Evolutionary conservation across 1,139 yeast species (phyloP), one percentile per base, ranked within the genome.

Genomic region (Arxiozyma heterogenica): DNA sequence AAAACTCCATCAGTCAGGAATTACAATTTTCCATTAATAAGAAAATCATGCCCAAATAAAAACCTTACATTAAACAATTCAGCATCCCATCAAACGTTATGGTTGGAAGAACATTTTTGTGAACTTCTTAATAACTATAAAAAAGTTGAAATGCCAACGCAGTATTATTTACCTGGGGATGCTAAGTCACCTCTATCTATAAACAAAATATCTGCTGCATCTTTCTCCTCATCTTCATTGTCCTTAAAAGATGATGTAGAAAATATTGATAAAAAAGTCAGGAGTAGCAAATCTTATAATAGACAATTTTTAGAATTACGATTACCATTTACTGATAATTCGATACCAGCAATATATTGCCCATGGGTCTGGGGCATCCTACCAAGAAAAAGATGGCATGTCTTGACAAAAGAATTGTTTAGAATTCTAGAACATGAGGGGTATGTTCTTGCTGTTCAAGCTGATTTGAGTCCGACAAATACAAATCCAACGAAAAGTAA

Each of bases 401-500:
- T 59, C 12, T 50, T 67, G n/a, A 50, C 64, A 15, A 56, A 61
- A 42, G 71, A 67, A 51, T 55, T 66, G 43, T 57, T 53, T 47
- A 58, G 71, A 44, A 58, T 62, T 51, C 51, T 64, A 17, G 55
- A 57, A 18, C 70, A 69, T 20, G 69, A 66, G 17, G 71, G 70
- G 4, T 64, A 62, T 53, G 55, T 63, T 3, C 53, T 64, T n/a
- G 64, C 63, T 5, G 53, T 60, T 3, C 58, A 59, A 11, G 49
- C 57, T 27, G 70, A 67, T 54, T 49, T 66, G 22, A 57, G 59
- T n/a, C 52, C 61, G 20, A 58, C 66, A 2, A 65, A 64, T 48
- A 55, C 60, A 17, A 55, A 58, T 41, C 39, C 55, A 20, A 49
- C 38, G 21, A 54, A 11, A 57, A 58, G 39, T 51, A 52, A 27